Evolutionary conservation across 116 monocot genomes (phyloP).

Genomic region (Phalaenopsis hybrid): DNA sequence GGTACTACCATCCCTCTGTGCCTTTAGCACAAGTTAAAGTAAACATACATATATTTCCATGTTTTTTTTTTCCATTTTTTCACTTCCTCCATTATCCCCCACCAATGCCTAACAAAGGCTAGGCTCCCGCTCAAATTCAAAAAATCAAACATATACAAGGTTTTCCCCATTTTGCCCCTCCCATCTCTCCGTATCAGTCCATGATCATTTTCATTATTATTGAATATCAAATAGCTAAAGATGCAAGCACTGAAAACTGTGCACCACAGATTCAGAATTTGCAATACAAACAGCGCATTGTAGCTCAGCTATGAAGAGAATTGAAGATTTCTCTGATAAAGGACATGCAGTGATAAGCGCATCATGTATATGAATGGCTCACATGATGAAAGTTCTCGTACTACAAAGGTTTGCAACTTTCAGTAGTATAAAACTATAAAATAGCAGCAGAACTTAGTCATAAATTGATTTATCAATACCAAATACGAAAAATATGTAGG

Average conservation of each 20-base stretch:
- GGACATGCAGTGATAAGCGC: background rate
- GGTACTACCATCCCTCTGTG: no score
- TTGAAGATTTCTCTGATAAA: background rate
- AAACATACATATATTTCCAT: no score
- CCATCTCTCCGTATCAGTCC: background rate
- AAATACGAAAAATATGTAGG: background rate
- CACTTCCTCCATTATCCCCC: no score
- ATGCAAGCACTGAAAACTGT: background rate
- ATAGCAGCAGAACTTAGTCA: background rate
- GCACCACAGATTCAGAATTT: no score
- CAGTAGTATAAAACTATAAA: background rate
- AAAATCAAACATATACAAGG: no score
- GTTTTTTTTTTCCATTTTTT: no score
- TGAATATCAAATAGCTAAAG: background rate
- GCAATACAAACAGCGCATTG: background rate
- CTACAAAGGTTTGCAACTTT: background rate
- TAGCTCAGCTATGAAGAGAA: background rate
- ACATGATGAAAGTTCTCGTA: background rate
- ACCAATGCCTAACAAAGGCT: no score
- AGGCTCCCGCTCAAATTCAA: no score
- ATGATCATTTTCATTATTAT: background rate
- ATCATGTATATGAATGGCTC: no score
- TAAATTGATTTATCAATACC: background rate
- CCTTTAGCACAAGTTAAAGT: no score
- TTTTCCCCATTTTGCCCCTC: no score